These are phyloP conservation scores for Miscanthus lutarioriparius DNA, from an alignment of 176 grass and related monocot genomes.

Conservation along the genomic window DNA sequence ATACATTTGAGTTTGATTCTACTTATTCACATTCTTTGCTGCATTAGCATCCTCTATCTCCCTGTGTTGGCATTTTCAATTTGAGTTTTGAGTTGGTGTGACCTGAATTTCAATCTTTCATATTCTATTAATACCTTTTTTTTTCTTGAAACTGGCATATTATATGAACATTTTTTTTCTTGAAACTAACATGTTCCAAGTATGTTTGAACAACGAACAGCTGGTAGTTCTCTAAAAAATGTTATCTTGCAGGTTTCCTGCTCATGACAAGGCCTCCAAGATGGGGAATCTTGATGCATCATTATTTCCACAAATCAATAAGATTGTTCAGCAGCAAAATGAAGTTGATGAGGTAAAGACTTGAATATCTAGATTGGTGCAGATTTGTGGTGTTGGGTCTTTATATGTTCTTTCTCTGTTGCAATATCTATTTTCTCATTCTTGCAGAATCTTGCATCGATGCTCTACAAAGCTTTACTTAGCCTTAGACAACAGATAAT, in stretches of 20 bases:
- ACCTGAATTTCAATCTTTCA: neutral
- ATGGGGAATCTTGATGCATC: slow-evolving; percentile 52
- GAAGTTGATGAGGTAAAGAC: slow-evolving; percentile 53
- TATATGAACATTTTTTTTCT: neutral
- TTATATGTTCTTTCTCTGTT: slow-evolving; percentile 16
- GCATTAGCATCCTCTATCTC: neutral
- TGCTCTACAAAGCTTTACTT: slow-evolving; percentile 40
- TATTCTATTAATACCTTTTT: neutral
- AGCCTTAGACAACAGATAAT: slow-evolving; percentile 47
- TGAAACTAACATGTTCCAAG: neutral
- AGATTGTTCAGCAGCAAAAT: slow-evolving; percentile 42
- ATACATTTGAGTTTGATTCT: neutral
- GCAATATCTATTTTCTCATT: slow-evolving; percentile 9
- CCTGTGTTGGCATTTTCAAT: neutral
- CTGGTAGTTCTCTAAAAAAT: neutral
- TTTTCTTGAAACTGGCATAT: neutral
- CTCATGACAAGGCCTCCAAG: slow-evolving; percentile 53
- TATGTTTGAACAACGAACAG: neutral
- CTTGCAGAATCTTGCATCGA: slow-evolving; percentile 43
- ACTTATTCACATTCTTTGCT: neutral
- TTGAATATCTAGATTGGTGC: neutral
- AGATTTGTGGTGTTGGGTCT: neutral
- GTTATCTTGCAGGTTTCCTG: slow-evolving; percentile 59
- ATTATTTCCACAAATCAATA: slow-evolving; percentile 32
- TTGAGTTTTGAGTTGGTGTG: neutral